Base-by-base conservation (phyloP, 148 eudicot species). In the Fallopia convolvulus region DNA sequence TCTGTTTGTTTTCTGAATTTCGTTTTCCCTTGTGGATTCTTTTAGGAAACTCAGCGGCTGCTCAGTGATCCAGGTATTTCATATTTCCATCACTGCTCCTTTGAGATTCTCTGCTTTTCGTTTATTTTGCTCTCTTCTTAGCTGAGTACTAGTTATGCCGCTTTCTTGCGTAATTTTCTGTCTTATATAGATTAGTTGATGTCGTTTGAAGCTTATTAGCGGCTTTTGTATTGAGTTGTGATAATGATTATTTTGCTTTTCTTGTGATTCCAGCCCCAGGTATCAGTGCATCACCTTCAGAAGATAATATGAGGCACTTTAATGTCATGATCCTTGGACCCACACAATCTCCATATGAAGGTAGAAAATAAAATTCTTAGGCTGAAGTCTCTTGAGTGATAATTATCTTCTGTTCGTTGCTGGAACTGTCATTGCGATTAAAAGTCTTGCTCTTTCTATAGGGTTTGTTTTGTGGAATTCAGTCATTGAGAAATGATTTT, bases 281-380 rank as follows among this genome's bases (percentile, higher is more conserved):
- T 70, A 94, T 94, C 79, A 94, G 97, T 88, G 98, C 97, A 7
- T 94, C 98, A 8, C 98, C 98, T 21, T 94, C 97, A 7, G 98
- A 94, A 72, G 97, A 94, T 10, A 94, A 94, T 79, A 92, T 92
- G 97, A 91, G 97, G 17, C 92, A 94, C 79, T 94, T 94, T 48
- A 93, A 92, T 82, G 98, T 94, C 39, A 94, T 94, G 98, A 90
- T 94, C 79, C 98, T 94, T 75, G 98, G 98, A 40, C 98, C 98
- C 76, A 79, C 96, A 11, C 98, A 94, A 80, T 94, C 98, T 83
- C 98, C 98, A 60, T 94, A 94, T 82, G 98, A 94, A 94, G 98
- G 97, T 66, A 52, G 7, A 30, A 30, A 55, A 39, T 36, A 33
- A 36, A 18, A 7, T 42, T 74, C 76, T 47, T 5, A 42, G 47